Conservation (phyloP, 2,329 filamentous ascomycete species). For the Simplicillium aogashimaense region DNA sequence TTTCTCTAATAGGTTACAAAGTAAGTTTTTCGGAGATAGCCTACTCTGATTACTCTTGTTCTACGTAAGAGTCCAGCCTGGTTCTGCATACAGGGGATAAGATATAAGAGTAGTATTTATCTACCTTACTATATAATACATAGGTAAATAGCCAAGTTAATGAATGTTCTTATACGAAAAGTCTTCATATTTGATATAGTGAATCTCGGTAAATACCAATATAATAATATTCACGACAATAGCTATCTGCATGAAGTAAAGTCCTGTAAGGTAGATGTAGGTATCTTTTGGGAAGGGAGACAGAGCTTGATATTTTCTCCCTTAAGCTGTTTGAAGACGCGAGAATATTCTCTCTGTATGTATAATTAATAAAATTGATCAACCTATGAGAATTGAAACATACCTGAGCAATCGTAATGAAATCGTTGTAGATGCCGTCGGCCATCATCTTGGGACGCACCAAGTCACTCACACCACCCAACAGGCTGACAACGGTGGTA, state of each 20-base stretch:
- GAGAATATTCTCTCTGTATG: conserved; percentile 17
- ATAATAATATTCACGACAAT: background rate
- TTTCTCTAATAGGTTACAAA: too few species aligned
- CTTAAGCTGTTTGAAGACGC: conserved; percentile 17
- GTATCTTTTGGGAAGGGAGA: conserved; percentile 13
- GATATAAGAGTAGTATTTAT: too few species aligned
- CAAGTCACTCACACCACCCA: conserved; percentile 26
- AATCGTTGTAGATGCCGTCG: conserved; percentile 27
- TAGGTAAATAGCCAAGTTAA: too few species aligned
- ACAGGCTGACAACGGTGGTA: conserved; percentile 25
- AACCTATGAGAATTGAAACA: background rate
- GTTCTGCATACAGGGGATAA: too few species aligned
- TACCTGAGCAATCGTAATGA: conserved; percentile 19
- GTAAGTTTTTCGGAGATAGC: too few species aligned
- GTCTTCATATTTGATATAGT: too few species aligned
- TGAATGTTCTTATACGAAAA: too few species aligned
- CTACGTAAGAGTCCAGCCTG: too few species aligned
- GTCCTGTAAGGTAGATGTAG: conserved; percentile 15
- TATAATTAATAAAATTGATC: background rate
- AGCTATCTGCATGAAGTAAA: conserved; percentile 13
- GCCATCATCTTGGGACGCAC: conserved; percentile 25
- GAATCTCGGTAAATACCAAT: too few species aligned
- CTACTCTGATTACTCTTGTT: too few species aligned
- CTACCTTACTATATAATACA: too few species aligned
- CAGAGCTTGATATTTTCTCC: conserved; percentile 19